phyloP scores from a whole-genome alignment of 1,284 basidiomycete species.

The Trametes pubescens region DNA sequence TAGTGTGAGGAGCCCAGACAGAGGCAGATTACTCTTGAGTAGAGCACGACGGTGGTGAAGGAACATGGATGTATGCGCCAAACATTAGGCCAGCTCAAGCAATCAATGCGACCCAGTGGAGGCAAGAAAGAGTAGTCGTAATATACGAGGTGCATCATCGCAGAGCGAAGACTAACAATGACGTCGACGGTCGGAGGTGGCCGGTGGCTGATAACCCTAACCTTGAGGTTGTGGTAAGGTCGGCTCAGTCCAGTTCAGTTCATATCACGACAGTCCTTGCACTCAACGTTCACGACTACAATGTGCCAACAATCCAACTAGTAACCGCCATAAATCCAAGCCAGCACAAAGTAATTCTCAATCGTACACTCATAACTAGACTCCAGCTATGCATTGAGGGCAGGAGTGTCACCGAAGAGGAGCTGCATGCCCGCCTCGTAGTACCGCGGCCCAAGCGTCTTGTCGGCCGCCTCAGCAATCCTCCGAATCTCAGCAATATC shows the following conservation, averaged over 20 bases:
- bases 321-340: too few species aligned
- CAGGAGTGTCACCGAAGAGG: slow-evolving; percentile 31
- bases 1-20: neutral
- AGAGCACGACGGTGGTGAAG: neutral
- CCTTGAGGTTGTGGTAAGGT: neutral
- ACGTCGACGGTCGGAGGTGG: neutral
- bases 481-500: slow-evolving; percentile 45
- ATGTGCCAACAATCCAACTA: too few species aligned
- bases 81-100: neutral
- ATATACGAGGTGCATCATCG: neutral
- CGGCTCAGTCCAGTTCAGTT: too few species aligned
- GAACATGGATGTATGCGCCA: slow-evolving; percentile 16
- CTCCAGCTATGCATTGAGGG: neutral
- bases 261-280: too few species aligned
- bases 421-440: slow-evolving; percentile 11
- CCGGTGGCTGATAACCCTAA: slow-evolving; percentile 10
- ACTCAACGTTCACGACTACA: too few species aligned
- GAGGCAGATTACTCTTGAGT: neutral
- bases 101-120: neutral
- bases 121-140: neutral
- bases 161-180: neutral
- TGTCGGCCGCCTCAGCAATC: slow-evolving; percentile 40
- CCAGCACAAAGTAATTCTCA: neutral
- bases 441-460: slow-evolving; percentile 28
- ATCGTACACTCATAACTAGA: neutral